Conservation (phyloP, 2,329 filamentous ascomycete species). For the Epichloe gansuensis region DNA sequence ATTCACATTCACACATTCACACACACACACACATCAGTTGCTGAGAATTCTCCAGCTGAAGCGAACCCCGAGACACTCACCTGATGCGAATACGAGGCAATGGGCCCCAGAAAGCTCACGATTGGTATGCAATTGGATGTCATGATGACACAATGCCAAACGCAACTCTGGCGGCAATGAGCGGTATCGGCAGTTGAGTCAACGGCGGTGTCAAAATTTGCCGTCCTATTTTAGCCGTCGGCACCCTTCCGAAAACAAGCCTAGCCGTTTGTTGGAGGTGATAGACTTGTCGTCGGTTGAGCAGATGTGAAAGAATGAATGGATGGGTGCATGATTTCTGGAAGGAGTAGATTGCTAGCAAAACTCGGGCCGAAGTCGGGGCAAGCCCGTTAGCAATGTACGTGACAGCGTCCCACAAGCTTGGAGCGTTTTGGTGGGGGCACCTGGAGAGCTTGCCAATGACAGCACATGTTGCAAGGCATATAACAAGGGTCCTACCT, state of each 20-base stretch:
- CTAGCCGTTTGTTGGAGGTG: not conserved
- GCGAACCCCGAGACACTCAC: slow-evolving; percentile 18
- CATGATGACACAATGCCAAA: slow-evolving; percentile 12
- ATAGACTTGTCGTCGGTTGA: not conserved
- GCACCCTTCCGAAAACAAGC: not conserved
- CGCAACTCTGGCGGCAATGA: not conserved
- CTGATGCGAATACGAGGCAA: slow-evolving; percentile 40
- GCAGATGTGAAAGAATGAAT: not conserved
- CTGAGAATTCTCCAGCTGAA: not conserved
- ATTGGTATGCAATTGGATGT: slow-evolving; percentile 22
- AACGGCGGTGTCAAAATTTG: not conserved
- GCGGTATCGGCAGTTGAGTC: not conserved
- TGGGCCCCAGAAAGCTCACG: slow-evolving; percentile 38
- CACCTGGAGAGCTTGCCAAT: not conserved
- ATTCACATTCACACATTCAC: too few species aligned
- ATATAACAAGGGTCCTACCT: too few species aligned
- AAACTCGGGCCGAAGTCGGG: not conserved
- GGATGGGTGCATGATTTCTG: not conserved
- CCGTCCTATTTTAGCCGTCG: not conserved
- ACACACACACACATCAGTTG: not conserved
- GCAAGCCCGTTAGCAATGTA: not conserved
- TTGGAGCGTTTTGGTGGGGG: not conserved
- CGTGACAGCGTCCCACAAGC: not conserved
- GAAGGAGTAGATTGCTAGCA: not conserved
- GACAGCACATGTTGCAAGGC: too few species aligned